A percentile compares a stretch with the other conserved stretches of the same genome.
phyloP scores from a whole-genome alignment of 441 rosid species.

The Gossypium aridum region DNA sequence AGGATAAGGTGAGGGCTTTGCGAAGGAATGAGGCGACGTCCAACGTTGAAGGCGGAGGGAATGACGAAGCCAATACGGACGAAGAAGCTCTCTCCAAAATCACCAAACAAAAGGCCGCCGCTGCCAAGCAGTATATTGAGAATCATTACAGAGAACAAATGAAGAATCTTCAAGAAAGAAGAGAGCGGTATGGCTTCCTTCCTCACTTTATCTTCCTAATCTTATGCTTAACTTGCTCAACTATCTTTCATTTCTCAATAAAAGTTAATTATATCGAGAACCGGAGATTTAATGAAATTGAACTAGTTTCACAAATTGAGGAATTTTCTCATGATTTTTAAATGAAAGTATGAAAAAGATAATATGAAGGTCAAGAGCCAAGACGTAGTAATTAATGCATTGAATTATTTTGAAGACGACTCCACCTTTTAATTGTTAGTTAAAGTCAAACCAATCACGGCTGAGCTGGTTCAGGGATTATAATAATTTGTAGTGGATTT shows the following conservation, averaged over 20 bases:
- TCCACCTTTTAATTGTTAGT: neutral
- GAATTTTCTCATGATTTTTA: neutral
- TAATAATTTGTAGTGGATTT: neutral
- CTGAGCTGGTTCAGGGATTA: neutral
- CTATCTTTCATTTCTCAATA: neutral
- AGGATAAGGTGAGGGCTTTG: constrained; percentile 51
- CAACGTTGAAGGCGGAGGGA: constrained; percentile 17
- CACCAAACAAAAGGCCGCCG: constrained; percentile 86
- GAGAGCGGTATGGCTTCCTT: constrained; percentile 47
- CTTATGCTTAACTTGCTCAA: neutral
- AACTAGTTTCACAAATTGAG: neutral
- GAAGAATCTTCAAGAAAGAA: constrained; percentile 88
- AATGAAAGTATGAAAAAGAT: neutral
- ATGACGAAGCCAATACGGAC: constrained; percentile 25
- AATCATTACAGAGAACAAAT: constrained; percentile 95
- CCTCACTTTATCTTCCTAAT: neutral
- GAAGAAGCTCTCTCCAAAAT: constrained; percentile 56
- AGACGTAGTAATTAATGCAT: neutral
- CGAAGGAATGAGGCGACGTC: constrained; percentile 41
- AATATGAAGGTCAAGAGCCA: neutral
- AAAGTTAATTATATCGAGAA: neutral
- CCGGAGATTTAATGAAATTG: neutral
- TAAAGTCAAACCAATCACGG: neutral
- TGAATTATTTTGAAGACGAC: neutral
- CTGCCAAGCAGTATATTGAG: constrained; percentile 90